Conservation (phyloP, 2,329 filamentous ascomycete genomes). For the Gremmenia infestans region DNA sequence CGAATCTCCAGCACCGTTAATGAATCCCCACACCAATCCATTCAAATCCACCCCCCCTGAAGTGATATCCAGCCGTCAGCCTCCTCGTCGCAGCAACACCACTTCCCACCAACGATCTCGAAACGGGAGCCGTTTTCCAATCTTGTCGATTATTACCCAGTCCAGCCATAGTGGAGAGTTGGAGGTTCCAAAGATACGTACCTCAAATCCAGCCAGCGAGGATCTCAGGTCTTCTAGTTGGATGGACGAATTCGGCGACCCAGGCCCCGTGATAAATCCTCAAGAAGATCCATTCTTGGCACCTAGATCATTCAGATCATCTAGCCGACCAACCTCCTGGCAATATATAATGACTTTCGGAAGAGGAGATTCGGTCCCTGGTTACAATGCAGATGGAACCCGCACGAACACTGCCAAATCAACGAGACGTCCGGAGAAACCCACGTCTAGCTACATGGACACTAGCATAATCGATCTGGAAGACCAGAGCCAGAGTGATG, state of each 20-base stretch:
- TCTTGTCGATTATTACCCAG: neutral
- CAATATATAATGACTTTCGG: conserved; percentile 13
- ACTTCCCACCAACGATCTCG: neutral
- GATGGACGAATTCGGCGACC: conserved; percentile 17
- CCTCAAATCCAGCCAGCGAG: neutral
- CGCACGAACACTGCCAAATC: neutral
- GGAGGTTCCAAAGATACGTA: neutral
- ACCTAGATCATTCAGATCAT: neutral
- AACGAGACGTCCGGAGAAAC: neutral
- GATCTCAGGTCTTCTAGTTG: conserved; percentile 7
- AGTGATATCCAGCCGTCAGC: conserved; percentile 5
- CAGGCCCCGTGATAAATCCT: conserved; percentile 9
- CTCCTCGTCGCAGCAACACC: neutral
- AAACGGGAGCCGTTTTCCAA: neutral
- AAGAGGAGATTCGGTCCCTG: conserved; percentile 6
- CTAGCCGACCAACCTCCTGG: conserved; percentile 2
- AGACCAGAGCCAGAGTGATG: conserved; percentile 5
- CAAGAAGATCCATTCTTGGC: neutral
- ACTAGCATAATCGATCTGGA: neutral
- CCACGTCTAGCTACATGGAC: neutral
- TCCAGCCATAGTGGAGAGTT: neutral
- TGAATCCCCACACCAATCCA: conserved; percentile 23
- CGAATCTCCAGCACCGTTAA: conserved; percentile 18
- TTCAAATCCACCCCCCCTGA: conserved; percentile 27
- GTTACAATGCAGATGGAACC: conserved; percentile 3